Base-by-base conservation (phyloP, 148 eudicot species). In the Diospyros kaki region DNA sequence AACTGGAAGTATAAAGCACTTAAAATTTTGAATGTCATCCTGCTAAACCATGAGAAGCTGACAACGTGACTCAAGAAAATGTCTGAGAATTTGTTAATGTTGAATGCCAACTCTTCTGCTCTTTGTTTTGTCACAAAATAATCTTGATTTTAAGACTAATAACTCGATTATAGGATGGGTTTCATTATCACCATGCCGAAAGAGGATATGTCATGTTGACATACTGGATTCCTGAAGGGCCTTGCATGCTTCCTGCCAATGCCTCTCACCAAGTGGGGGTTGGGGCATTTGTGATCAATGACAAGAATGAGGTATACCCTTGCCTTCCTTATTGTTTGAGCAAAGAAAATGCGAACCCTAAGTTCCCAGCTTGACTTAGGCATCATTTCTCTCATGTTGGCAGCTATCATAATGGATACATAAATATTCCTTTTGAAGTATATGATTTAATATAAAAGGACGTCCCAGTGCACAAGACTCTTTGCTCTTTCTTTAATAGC, bases 221-320 rank as follows among this genome's bases (percentile, higher is more conserved):
- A 4, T 88, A 91, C 68, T 93, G 98, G 98, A 85, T 93, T 56
- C 98, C 98, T 0, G 91, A 86, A 73, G 92, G 87, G 69, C 96
- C 96, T 44, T 89, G 84, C 75, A 74, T 89, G 86, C 81, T 93
- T 60, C 98, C 98, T 58, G 81, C 88, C 51, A 91, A 93, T 73
- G 98, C 98, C 60, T 85, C 96, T 4, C 98, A 93, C 79, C 94
- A 89, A 82, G 98, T 93, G 15, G 98, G 98, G 44, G 84, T 91
- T 15, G 98, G 98, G 58, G 89, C 87, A 39, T 86, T 93, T 46
- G 98, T 93, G 39, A 82, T 93, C 69, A 93, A 93, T 59, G 90
- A 89, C 48, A 78, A 83, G 64, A 81, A 89, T 42, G 96, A 93
- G 96, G 96, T 88, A 71, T 28, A 28, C 40, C 9, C 51, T 38